Conservation (phyloP, 768 basidiomycete genomes). For the Auricularia cornea region DNA sequence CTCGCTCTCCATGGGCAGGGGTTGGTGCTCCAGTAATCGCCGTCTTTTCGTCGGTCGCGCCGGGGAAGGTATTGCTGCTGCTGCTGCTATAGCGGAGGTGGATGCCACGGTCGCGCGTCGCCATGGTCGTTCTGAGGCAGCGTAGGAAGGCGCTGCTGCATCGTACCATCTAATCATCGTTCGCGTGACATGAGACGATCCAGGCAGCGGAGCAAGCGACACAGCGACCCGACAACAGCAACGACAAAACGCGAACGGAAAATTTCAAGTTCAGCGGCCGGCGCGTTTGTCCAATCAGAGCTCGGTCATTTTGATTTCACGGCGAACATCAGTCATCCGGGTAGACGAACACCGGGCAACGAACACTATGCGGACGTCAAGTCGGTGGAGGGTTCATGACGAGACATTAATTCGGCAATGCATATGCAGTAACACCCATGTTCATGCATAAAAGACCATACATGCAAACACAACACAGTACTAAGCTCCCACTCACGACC, state of each 20-base stretch:
- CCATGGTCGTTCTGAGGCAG: neutral
- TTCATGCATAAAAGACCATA: neutral
- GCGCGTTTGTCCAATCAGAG: neutral
- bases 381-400: too few species aligned
- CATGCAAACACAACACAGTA: neutral
- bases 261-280: neutral
- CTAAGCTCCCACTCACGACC: slow-evolving; percentile 41
- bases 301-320: neutral
- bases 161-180: slow-evolving; percentile 2
- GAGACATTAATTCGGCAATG: neutral
- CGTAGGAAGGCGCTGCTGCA: neutral
- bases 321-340: neutral
- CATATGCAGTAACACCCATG: neutral
- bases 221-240: neutral
- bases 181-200: neutral
- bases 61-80: too few species aligned
- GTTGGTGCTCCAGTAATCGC: neutral
- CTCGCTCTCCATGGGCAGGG: neutral
- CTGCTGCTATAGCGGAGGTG: neutral
- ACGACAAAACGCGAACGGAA: neutral
- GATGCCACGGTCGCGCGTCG: neutral
- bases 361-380: too few species aligned
- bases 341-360: too few species aligned
- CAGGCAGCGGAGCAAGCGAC: neutral
- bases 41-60: neutral